Percentiles rank a stretch among this genome's conserved stretches.
Conservation (phyloP, 805 yeast species). For the Barnettozyma wickerhamii region DNA sequence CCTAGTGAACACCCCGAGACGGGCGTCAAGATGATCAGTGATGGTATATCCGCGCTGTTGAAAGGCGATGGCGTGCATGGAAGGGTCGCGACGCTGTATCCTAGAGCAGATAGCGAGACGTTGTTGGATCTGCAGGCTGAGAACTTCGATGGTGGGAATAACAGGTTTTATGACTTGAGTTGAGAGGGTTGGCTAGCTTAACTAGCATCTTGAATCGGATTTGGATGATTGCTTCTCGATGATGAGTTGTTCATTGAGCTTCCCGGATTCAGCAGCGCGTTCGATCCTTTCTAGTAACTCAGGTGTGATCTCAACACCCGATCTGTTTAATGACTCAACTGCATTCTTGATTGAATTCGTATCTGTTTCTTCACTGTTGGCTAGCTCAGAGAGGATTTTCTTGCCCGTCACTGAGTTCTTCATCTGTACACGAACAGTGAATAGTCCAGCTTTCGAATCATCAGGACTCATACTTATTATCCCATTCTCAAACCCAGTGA, state of each 20-base stretch:
- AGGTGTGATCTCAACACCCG: slow-evolving; percentile 19
- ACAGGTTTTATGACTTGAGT: slow-evolving; percentile 37
- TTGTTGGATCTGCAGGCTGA: background rate
- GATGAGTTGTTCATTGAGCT: slow-evolving; percentile 33
- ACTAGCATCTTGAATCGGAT: slow-evolving; percentile 25
- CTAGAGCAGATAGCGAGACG: slow-evolving; percentile 4
- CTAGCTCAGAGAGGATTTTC: slow-evolving; percentile 10
- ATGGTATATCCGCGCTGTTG: slow-evolving; percentile 42
- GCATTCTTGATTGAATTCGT: slow-evolving; percentile 18
- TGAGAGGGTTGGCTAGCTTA: background rate
- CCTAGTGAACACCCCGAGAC: slow-evolving; percentile 63
- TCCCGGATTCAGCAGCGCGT: slow-evolving; percentile 24
- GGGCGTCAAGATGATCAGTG: slow-evolving; percentile 57
- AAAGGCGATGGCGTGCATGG: slow-evolving; percentile 4
- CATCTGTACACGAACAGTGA: slow-evolving; percentile 16
- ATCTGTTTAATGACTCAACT: slow-evolving; percentile 18
- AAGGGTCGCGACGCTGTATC: slow-evolving; percentile 1
- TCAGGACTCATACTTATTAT: background rate
- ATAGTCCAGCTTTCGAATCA: slow-evolving; percentile 1
- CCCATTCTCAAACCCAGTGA: slow-evolving; percentile 8
- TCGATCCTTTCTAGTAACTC: slow-evolving; percentile 12
- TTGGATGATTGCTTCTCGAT: slow-evolving; percentile 26
- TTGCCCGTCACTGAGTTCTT: slow-evolving; percentile 16
- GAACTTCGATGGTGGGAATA: slow-evolving; percentile 35
- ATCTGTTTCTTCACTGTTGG: slow-evolving; percentile 5